Evolutionary conservation across 169 alveolate species (phyloP), one percentile per base, ranked within the genome.

Genomic region (Eimeria sp.): DNA sequence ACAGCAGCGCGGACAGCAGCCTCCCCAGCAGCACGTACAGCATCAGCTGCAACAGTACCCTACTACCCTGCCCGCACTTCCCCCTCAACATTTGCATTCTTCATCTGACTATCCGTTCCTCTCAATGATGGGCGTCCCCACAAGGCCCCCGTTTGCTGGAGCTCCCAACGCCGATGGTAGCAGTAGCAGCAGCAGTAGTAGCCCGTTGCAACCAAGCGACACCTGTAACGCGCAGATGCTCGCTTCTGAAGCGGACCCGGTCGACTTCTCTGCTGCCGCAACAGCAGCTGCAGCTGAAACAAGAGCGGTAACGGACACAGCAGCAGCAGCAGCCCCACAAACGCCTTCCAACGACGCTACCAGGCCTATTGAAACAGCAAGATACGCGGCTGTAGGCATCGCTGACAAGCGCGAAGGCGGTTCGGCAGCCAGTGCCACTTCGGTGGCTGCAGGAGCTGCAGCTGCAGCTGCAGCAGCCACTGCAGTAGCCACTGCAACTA

Each of bases 11-110:
- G 40, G 40, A 61, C 49, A 63, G 57, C 80, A 47, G 82, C 65
- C 70, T 3, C 92, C 22, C 82, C 93, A 86, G 93, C 93, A 86
- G 93, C 82, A 86, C 30, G 65, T 40, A 72, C 93, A 34, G 76
- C 65, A 40, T 80, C 93, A 86, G 13, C 45, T 40, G 80, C 76
- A 58, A 82, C 93, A 49, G 82, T 82, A 58, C 82, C 93, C 70
- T n/a, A 20, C 93, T 16, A 47, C 61, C 40, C 43, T 86, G 54
- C 65, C 93, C 27, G 82, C 82, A 40, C 63, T 63, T 45, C 67
- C 80, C 45, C 63, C 80, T 9, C 93, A 86, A 49, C 43, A 63
- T 63, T 34, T 63, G 80, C 82, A 61, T 45, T 57, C 63, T 43
- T 34, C 82, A 27, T 63, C 70, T 18, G 93, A 86, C 61, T 86